Percentiles rank a stretch among this genome's conserved stretches.
Conservation (phyloP, 768 basidiomycete species). For the Coprinopsis strossmayeri region DNA sequence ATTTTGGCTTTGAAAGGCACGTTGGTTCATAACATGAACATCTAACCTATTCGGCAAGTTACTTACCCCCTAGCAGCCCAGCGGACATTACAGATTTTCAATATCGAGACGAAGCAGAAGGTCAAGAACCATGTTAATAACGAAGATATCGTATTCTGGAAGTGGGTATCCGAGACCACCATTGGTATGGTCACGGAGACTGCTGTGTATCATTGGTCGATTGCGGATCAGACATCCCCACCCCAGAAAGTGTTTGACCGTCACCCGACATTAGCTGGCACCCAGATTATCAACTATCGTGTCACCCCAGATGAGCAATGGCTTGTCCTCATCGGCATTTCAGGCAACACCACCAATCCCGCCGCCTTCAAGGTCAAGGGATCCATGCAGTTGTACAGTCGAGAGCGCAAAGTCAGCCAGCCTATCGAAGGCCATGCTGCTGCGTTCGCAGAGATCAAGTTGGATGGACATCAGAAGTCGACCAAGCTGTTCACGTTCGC, state of each 20-base stretch:
- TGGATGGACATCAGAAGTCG: slow-evolving; percentile 78
- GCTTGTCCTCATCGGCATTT: slow-evolving; percentile 94
- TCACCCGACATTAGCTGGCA: slow-evolving; percentile 86
- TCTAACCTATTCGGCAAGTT: not conserved
- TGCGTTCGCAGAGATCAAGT: slow-evolving; percentile 86
- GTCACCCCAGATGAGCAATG: slow-evolving; percentile 91
- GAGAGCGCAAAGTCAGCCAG: slow-evolving; percentile 89
- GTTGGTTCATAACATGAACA: slow-evolving; percentile 15
- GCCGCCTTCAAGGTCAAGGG: slow-evolving; percentile 99
- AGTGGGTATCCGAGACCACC: slow-evolving; percentile 89
- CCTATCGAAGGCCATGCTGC: slow-evolving; percentile 99
- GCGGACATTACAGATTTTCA: slow-evolving; percentile 95
- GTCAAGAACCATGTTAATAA: slow-evolving; percentile 92
- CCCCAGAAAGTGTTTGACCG: slow-evolving; percentile 96
- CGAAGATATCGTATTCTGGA: slow-evolving; percentile 98
- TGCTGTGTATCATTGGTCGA: slow-evolving; percentile 89
- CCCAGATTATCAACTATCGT: slow-evolving; percentile 99
- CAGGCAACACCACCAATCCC: slow-evolving; percentile 86
- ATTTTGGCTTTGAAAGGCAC: slow-evolving; percentile 91
- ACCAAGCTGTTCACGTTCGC: slow-evolving; percentile 95
- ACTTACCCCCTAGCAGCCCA: slow-evolving; percentile 51
- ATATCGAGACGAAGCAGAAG: slow-evolving; percentile 96
- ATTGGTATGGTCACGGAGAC: slow-evolving; percentile 95
- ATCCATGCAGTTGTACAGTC: slow-evolving; percentile 93
- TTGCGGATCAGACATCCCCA: slow-evolving; percentile 63